Evolutionary conservation across 352 stramenopile genomes (phyloP).

Genomic region (Phytopythium boreale): DNA sequence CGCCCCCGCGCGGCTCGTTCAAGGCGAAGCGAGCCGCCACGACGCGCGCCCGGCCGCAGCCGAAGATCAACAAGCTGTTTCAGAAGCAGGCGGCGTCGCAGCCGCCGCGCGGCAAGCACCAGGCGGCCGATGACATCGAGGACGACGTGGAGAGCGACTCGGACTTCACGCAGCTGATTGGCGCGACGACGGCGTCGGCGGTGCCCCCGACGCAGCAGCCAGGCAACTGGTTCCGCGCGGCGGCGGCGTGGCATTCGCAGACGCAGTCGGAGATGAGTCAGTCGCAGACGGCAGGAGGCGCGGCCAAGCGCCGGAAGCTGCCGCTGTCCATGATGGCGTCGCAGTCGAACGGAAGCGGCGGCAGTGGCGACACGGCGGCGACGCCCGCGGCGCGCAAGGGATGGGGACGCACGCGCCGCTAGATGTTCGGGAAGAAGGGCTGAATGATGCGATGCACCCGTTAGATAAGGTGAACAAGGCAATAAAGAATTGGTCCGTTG

Average conservation of each 20-base stretch:
- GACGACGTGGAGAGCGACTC: conserved; percentile 72
- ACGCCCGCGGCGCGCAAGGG: conserved; percentile 46
- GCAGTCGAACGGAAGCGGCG: conserved; percentile 28
- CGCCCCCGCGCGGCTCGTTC: conserved; percentile 13
- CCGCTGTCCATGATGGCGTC: conserved; percentile 71
- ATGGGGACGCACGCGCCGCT: conserved; percentile 64
- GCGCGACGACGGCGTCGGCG: conserved; percentile 4
- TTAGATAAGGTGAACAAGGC: background rate
- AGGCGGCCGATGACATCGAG: conserved; percentile 15
- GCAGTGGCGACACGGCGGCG: conserved; percentile 4
- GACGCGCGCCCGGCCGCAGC: conserved; percentile 25
- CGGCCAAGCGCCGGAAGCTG: conserved; percentile 52
- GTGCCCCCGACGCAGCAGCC: conserved; percentile 14
- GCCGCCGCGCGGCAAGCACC: conserved; percentile 1
- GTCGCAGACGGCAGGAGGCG: conserved; percentile 20
- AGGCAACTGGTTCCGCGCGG: conserved; percentile 5
- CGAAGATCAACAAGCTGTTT: conserved; percentile 63
- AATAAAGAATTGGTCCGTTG: no score
- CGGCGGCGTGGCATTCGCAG: conserved; percentile 25
- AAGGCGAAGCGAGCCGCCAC: conserved; percentile 17
- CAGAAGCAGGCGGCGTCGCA: conserved; percentile 28
- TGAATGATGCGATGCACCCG: background rate
- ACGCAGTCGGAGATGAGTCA: conserved; percentile 38
- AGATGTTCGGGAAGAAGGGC: background rate
- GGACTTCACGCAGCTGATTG: conserved; percentile 57